Conservation (phyloP, 2,329 filamentous ascomycete species). For the Arthrobotrys sphaeroides region DNA sequence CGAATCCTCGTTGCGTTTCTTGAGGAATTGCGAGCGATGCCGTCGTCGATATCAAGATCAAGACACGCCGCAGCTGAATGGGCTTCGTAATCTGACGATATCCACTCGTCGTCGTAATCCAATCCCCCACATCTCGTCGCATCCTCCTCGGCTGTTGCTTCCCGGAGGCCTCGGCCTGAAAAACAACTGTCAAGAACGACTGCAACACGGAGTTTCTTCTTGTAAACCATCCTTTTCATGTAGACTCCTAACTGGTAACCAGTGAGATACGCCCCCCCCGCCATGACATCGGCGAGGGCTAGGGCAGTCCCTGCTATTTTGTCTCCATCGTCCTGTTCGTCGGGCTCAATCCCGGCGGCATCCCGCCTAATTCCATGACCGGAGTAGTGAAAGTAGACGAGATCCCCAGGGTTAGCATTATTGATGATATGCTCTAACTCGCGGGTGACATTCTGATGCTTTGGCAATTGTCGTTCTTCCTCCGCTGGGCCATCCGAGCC, state of each 20-base stretch:
- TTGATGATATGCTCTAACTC: constrained; percentile 4
- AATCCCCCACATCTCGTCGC: background rate
- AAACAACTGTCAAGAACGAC: constrained; percentile 41
- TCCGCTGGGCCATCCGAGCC: background rate
- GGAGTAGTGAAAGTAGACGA: constrained; percentile 37
- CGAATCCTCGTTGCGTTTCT: background rate
- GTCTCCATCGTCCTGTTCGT: background rate
- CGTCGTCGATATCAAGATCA: background rate
- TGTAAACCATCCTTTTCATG: constrained; percentile 15
- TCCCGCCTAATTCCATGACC: constrained; percentile 28
- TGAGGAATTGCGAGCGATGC: background rate
- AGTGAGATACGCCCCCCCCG: constrained; percentile 17
- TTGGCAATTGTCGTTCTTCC: background rate
- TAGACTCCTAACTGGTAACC: constrained; percentile 11
- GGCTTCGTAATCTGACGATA: background rate
- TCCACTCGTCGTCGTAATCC: background rate
- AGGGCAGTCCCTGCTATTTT: constrained; percentile 11
- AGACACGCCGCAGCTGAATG: background rate
- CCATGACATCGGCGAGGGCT: constrained; percentile 26
- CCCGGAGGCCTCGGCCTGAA: constrained; percentile 14
- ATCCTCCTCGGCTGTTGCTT: background rate
- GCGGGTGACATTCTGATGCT: background rate
- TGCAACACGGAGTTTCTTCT: constrained; percentile 3
- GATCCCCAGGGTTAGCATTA: background rate
- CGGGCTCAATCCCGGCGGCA: background rate